These are phyloP conservation scores for Persicaria tinctoria DNA, from an alignment of 148 eudicot species.

Conservation along the genomic window DNA sequence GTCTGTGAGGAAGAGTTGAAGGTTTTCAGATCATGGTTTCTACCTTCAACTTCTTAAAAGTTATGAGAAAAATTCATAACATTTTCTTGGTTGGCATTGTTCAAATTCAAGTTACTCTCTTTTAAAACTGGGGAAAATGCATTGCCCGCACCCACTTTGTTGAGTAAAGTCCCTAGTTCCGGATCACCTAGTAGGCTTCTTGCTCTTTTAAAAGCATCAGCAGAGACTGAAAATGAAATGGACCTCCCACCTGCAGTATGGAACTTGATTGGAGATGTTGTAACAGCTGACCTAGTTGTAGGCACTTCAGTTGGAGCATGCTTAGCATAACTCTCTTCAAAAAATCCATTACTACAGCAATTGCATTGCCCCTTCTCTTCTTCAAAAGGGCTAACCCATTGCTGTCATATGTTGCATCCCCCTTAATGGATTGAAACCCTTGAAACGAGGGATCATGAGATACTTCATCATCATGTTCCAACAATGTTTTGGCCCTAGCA, in stretches of 20 bases:
- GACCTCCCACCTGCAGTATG: constrained; percentile 90
- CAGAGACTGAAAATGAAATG: neutral
- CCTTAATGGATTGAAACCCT: too few relatives aligned
- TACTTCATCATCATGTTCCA: too few relatives aligned
- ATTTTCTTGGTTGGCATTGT: constrained; percentile 21
- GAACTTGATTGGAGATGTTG: constrained; percentile 65
- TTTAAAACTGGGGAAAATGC: constrained; percentile 28
- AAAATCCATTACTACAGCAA: constrained; percentile 5
- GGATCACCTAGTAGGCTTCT: constrained; percentile 81
- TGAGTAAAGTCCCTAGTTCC: constrained; percentile 38
- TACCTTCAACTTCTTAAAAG: constrained; percentile 21
- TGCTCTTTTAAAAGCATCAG: constrained; percentile 36
- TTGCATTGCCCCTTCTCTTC: constrained; percentile 9
- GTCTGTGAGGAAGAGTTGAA: constrained; percentile 57
- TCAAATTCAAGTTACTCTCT: constrained; percentile 21
- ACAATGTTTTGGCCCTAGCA: constrained; percentile 56
- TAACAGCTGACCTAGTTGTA: constrained; percentile 19
- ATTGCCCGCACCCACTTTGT: constrained; percentile 37
- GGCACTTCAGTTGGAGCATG: too few relatives aligned
- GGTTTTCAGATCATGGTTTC: constrained; percentile 28
- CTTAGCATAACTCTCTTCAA: constrained; percentile 14
- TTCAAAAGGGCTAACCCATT: constrained; percentile 17
- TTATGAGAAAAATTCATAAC: constrained; percentile 17
- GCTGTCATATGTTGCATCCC: constrained; percentile 18
- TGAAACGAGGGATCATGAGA: too few relatives aligned